Base-by-base conservation (phyloP, 2,329 filamentous ascomycete species). In the Epicoccum sorghinum region DNA sequence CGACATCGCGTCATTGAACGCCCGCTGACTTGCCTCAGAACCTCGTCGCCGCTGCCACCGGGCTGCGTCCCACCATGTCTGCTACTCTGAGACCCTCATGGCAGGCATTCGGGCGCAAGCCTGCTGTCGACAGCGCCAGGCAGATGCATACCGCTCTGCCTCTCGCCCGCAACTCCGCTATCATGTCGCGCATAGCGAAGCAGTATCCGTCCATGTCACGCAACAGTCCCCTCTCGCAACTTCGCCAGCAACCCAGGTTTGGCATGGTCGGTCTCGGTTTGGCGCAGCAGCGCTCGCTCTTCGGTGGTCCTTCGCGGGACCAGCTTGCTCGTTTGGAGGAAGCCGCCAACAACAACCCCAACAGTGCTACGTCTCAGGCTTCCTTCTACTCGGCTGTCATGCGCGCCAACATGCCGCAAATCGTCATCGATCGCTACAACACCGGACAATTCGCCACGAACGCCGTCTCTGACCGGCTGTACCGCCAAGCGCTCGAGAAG, bases 361-460 rank as follows among this genome's bases (percentile, higher is more conserved):
- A 82, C 55, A 98, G 91, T 74, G 89, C 92, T 25, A 89, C 89
- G 38, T 88, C 92, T 18, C 95, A 99, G 74, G 95, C 93, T 73
- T 89, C 90, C 13, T 97, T 99, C 74, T 99, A 99, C 73, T 89
- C 93, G 71, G 88, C 93, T 40, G 84, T 99, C 12, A 82, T 97
- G 50, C 89, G 90, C 71, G 92, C 93, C 46, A 95, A 96, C 69
- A 93, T 97, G 89, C 91, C 93, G 14, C 89, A 92, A 46, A 96
- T 99, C 59, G 81, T 99, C 52, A 84, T 97, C 55, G 92, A 98
- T 75, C 84, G 95, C 67, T 95, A 96, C 75, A 87, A 92, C 71
- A 92, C 89, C 13, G 90, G 90, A 58, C 86, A 89, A 50, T 99
- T 93, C 73, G 93, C 93, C 9, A 86, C 86, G 18, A 97, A 93